These are phyloP conservation scores for Trametopsis cervina DNA, from an alignment of 768 basidiomycete species.

Conservation along the genomic window DNA sequence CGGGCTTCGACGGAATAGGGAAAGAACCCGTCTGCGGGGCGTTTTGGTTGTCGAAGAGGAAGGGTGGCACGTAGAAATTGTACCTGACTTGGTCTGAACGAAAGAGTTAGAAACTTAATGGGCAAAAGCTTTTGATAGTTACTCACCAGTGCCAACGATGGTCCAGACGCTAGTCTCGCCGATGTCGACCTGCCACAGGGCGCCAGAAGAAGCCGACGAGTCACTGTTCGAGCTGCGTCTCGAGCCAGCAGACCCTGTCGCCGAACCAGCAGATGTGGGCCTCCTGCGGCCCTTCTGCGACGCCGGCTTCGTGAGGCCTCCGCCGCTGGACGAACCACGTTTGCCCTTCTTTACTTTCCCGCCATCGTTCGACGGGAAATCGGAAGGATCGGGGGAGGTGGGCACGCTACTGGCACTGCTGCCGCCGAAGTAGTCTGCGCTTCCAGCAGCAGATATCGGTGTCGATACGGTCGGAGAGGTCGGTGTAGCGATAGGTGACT, in stretches of 20 bases:
- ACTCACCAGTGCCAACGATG: conserved; percentile 81
- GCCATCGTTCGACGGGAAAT: conserved; percentile 75
- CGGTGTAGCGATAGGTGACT: conserved; percentile 43
- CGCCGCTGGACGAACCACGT: conserved; percentile 69
- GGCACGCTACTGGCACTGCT: conserved; percentile 54
- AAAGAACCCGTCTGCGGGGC: conserved; percentile 65
- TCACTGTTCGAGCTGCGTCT: conserved; percentile 65
- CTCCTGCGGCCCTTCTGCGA: conserved; percentile 59
- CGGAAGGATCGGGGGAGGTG: conserved; percentile 56
- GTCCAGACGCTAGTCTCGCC: conserved; percentile 95
- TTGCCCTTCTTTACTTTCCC: conserved; percentile 78
- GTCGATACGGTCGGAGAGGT: conserved; percentile 63
- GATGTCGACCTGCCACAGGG: conserved; percentile 85
- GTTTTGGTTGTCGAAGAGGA: conserved; percentile 75
- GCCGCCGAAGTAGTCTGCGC: conserved; percentile 58
- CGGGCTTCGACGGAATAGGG: conserved; percentile 74
- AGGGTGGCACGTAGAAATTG: conserved; percentile 88
- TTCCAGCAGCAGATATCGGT: conserved; percentile 34
- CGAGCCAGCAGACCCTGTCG: conserved; percentile 53
- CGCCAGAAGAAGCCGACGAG: conserved; percentile 64
- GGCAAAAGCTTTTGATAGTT: too few relatives aligned
- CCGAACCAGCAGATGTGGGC: conserved; percentile 59
- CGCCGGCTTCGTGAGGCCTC: conserved; percentile 40
- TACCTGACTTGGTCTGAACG: conserved; percentile 84
- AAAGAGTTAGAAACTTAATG: too few relatives aligned